Percentiles rank a stretch among this genome's conserved stretches.
These are phyloP conservation scores for Colletotrichum lentis DNA, from an alignment of 2,329 filamentous ascomycete genomes.

Conservation along the genomic window DNA sequence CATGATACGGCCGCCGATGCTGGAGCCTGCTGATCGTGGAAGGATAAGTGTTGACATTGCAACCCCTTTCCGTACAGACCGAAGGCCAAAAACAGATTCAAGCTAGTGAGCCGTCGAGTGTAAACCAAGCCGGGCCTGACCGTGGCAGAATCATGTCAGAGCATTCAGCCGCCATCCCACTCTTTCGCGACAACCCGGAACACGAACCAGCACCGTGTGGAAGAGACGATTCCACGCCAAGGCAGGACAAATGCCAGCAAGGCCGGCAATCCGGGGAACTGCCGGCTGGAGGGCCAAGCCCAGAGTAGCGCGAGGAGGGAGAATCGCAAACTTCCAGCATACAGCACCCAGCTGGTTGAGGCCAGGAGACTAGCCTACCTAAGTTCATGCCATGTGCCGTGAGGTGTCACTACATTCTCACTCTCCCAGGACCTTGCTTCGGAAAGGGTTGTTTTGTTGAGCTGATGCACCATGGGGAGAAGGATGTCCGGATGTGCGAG, in stretches of 20 bases:
- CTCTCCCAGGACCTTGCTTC: constrained; percentile 25
- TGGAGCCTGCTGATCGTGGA: no score
- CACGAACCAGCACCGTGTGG: constrained; percentile 8
- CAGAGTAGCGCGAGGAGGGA: constrained; percentile 30
- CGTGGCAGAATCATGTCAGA: constrained; percentile 11
- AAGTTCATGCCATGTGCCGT: constrained; percentile 32
- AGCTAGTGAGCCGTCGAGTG: constrained; percentile 3
- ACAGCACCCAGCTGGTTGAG: constrained; percentile 12
- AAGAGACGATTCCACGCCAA: constrained; percentile 32
- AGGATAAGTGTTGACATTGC: no score
- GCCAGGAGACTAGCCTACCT: constrained; percentile 22
- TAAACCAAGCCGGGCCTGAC: neutral
- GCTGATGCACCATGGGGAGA: constrained; percentile 7
- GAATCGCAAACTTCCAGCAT: constrained; percentile 10
- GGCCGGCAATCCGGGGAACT: constrained; percentile 34
- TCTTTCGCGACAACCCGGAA: constrained; percentile 7
- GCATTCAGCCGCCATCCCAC: constrained; percentile 5
- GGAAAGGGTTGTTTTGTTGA: constrained; percentile 27
- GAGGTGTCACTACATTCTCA: constrained; percentile 30
- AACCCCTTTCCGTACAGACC: no score
- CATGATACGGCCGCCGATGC: no score
- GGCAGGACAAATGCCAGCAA: constrained; percentile 26
- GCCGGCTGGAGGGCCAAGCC: constrained; percentile 24
- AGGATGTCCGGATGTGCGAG: constrained; percentile 23
- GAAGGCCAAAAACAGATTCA: no score